These are phyloP conservation scores for Tremellales sp. DNA, from an alignment of 1,284 basidiomycete genomes.

Conservation along the genomic window DNA sequence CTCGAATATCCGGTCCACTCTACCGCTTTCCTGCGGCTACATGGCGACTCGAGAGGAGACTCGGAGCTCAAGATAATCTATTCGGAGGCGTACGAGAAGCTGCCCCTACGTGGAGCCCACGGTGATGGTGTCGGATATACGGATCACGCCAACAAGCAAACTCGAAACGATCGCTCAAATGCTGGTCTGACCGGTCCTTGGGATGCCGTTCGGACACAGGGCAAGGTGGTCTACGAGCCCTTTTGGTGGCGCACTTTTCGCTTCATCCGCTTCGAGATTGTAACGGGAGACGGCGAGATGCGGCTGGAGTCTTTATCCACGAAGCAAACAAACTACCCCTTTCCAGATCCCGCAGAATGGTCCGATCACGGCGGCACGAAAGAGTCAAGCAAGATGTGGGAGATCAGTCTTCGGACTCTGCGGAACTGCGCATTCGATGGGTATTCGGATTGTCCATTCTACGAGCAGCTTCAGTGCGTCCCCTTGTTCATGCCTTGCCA, in stretches of 20 bases:
- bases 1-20: conserved; percentile 23
- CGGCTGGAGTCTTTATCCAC: conserved; percentile 14
- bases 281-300: neutral
- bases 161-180: conserved; percentile 14
- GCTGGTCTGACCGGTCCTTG: conserved; percentile 20
- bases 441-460: conserved; percentile 34
- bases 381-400: conserved; percentile 15
- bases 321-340: conserved; percentile 27
- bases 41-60: conserved; percentile 4
- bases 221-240: conserved; percentile 17
- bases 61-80: conserved; percentile 22
- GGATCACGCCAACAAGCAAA: conserved; percentile 24
- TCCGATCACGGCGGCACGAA: conserved; percentile 12
- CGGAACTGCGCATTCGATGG: conserved; percentile 35
- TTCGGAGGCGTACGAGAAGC: conserved; percentile 29
- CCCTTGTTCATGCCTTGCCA: neutral
- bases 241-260: conserved; percentile 33
- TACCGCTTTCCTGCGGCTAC: conserved; percentile 21
- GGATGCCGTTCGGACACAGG: conserved; percentile 13
- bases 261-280: conserved; percentile 16
- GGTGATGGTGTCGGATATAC: no score
- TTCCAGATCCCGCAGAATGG: conserved; percentile 21
- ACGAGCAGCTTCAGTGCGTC: conserved; percentile 30
- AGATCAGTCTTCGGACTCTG: conserved; percentile 26
- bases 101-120: neutral